Evolutionary conservation across 2,329 filamentous ascomycete species (phyloP), one percentile per base, ranked within the genome.

Genomic region (Balansia obtecta): DNA sequence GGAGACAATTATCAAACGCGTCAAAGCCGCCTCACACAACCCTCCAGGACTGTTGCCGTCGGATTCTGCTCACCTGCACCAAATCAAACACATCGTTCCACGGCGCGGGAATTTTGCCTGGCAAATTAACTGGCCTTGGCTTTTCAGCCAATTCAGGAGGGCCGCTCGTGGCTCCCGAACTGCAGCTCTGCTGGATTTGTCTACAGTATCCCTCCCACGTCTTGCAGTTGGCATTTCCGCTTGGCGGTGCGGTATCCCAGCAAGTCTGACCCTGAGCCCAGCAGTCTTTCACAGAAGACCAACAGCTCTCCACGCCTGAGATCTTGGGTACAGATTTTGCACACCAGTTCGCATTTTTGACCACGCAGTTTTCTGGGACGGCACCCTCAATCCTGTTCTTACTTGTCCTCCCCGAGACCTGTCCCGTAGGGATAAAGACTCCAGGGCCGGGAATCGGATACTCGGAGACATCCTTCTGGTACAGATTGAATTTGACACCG

Each of bases 311-410:
- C 60, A 80, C 71, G 43, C 69, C 68, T 4, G 66, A 68, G 67
- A 84, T 87, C 9, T 65, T 58, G 0, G 75, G 63, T 1, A 87
- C 71, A 59, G 85, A 75, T 52, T 73, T 69, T 48, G 75, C 83
- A 65, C 82, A 86, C 84, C 83, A 88, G 68, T 88, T 87, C 52
- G 70, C 83, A 61, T 86, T 86, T 60, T 80, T 78, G 53, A 82
- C 60, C 38, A 86, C 68, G 60, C 79, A 85, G 57, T 71, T 67
- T 1, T 59, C 50, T 0, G 82, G 82, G 48, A 79, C 68, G 12
- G 73, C 63, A 12, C 80, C 81, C 40, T 73, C 50, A 44, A 61
- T 51, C 47, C 56, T 55, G 16, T n/a, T 20, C 37, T 48, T 48
- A 16, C 57, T 50, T 9, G 51, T 51, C 16, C 55, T 52, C 18